Evolutionary conservation across 2,329 filamentous ascomycete genomes (phyloP), one percentile per base, ranked within the genome.

Genomic region (Sporothrix variecibatus): DNA sequence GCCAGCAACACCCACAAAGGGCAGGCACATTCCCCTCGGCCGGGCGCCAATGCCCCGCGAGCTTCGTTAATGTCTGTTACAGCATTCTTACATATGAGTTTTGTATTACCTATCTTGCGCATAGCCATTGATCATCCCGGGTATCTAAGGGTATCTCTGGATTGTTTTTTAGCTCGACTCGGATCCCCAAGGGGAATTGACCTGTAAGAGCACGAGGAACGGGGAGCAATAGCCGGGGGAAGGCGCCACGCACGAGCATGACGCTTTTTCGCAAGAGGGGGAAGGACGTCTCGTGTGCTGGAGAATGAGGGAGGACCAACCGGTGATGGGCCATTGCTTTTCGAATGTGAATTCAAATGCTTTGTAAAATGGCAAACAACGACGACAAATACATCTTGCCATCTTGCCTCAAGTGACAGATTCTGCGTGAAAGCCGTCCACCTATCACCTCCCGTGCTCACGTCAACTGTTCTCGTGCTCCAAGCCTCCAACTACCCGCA

Each of bases 11-110:
- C 31, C 58, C 58, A 62, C 58, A 20, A 40, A n/a, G 9, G 15
- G 31, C 9, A 11, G 11, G 11, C 34, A 34, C 34, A 46, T 78
- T 78, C 78, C 79, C 76, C 78, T 79, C 78, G 79, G 77, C 79
- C 79, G 78, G 78, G 73, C 60, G 53, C 62, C 73, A 77, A 64
- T 68, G 67, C 68, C 26, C 31, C n/a, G 70, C 56, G 68, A 56
- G 62, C 69, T 40, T 34, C 12, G n/a, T 12, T 51, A 40, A 8
- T 20, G 43, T 23, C 9, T 64, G 62, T 17, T 40, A 28, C 56
- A 46, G 68, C 60, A 46, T 43, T 51, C 43, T 53, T 69, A 51
- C 40, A 51, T 12, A 34, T n/a, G 26, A 49, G 43, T 49, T 17
- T 68, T 26, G 65, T 34, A 68, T 73, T 67, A 34, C 67, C 72